Percentiles rank a stretch among this genome's conserved stretches.
Evolutionary conservation across 352 stramenopile species (phyloP).

Genomic region (Pythium vanterpoolii): DNA sequence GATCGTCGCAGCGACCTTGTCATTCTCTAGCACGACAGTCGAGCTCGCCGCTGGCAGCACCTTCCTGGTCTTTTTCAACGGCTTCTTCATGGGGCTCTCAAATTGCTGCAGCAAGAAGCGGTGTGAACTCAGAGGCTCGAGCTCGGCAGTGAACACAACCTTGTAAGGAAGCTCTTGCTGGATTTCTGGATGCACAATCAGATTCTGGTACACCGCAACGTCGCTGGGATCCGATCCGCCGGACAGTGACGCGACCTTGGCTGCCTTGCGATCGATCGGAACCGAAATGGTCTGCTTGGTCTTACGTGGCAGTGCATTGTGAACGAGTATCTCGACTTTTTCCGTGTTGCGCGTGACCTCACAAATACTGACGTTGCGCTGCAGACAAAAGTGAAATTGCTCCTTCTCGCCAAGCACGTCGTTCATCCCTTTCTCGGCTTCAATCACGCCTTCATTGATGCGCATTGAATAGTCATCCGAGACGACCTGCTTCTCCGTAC

Average conservation of each 20-base stretch:
- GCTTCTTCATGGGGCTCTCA: slow-evolving; percentile 21
- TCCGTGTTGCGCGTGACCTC: slow-evolving; percentile 62
- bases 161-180: slow-evolving; percentile 55
- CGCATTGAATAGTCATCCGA: slow-evolving; percentile 94
- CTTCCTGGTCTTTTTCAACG: background rate
- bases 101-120: slow-evolving; percentile 54
- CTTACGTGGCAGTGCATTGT: slow-evolving; percentile 63
- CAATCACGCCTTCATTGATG: slow-evolving; percentile 80
- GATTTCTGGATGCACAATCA: slow-evolving; percentile 50
- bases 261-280: slow-evolving; percentile 46
- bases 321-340: slow-evolving; percentile 69
- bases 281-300: slow-evolving; percentile 57
- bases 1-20: slow-evolving; percentile 51
- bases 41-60: background rate
- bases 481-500: slow-evolving; percentile 95
- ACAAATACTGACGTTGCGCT: slow-evolving; percentile 92
- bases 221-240: slow-evolving; percentile 33
- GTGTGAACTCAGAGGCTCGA: slow-evolving; percentile 48
- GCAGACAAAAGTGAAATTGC: slow-evolving; percentile 60
- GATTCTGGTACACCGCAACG: slow-evolving; percentile 46
- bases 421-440: slow-evolving; percentile 64
- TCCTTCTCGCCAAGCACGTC: slow-evolving; percentile 69
- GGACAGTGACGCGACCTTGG: slow-evolving; percentile 35
- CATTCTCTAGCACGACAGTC: slow-evolving; percentile 53
- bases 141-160: slow-evolving; percentile 59